These are phyloP conservation scores for Fusarium virguliforme DNA, from an alignment of 2,329 filamentous ascomycete genomes.

Conservation along the genomic window DNA sequence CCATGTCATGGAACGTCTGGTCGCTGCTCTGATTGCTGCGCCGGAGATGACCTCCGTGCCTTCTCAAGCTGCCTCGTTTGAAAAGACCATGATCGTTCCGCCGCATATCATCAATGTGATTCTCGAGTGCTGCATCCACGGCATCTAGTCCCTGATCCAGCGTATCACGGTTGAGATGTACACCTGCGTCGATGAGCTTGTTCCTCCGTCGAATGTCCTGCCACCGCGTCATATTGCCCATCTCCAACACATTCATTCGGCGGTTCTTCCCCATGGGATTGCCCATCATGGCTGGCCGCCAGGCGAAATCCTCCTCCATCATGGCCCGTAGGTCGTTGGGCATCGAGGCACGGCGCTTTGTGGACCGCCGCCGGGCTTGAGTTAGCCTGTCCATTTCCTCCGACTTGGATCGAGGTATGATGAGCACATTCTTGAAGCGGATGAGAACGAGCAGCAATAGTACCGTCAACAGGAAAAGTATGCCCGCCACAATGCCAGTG, in stretches of 20 bases:
- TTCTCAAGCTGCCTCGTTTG: constrained; percentile 49
- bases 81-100: constrained; percentile 55
- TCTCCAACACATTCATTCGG: constrained; percentile 79
- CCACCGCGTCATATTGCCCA: constrained; percentile 79
- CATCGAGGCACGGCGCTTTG: constrained; percentile 62
- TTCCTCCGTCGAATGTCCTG: constrained; percentile 79
- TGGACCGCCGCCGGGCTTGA: constrained; percentile 65
- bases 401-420: constrained; percentile 75
- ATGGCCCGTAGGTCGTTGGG: constrained; percentile 58
- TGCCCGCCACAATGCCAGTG: constrained; percentile 78
- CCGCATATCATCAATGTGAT: constrained; percentile 57
- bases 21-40: constrained; percentile 54
- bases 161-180: constrained; percentile 57
- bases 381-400: constrained; percentile 70
- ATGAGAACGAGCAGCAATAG: constrained; percentile 74
- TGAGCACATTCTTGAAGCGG: constrained; percentile 77
- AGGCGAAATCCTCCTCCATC: constrained; percentile 71
- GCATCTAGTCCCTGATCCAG: constrained; percentile 57
- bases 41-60: constrained; percentile 42
- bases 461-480: constrained; percentile 76
- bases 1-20: constrained; percentile 50
- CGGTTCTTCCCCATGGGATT: constrained; percentile 79
- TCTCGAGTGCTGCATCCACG: constrained; percentile 58
- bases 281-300: constrained; percentile 80
- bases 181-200: constrained; percentile 66